These are phyloP conservation scores for Podaxis sp. DNA, from an alignment of 768 basidiomycete genomes.

Conservation along the genomic window DNA sequence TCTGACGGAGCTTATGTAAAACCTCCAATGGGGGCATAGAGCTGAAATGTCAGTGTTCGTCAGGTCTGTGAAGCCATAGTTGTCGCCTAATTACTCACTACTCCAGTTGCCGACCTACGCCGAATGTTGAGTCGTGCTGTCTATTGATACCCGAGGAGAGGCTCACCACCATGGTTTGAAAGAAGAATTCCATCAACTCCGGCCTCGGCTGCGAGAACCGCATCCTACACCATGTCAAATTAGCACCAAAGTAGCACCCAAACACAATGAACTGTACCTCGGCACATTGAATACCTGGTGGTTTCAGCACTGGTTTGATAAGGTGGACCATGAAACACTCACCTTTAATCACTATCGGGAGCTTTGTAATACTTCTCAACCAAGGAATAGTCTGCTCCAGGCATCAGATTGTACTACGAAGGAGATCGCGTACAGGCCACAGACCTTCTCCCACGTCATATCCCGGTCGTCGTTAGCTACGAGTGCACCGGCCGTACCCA, in stretches of 20 bases:
- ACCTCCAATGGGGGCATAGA: constrained; percentile 79
- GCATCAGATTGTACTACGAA: neutral
- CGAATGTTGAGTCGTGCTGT: constrained; percentile 4
- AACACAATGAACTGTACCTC: constrained; percentile 37
- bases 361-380: constrained; percentile 64
- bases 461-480: constrained; percentile 66
- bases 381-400: constrained; percentile 67
- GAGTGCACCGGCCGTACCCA: constrained; percentile 69
- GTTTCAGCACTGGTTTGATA: neutral
- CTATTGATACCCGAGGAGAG: neutral
- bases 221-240: constrained; percentile 55
- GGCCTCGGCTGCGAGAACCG: constrained; percentile 77
- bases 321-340: neutral
- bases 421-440: constrained; percentile 13
- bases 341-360: constrained; percentile 80
- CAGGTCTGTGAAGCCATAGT: neutral
- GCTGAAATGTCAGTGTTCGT: constrained; percentile 37
- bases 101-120: constrained; percentile 74
- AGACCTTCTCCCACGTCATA: constrained; percentile 76
- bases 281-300: constrained; percentile 70
- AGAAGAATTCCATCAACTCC: constrained; percentile 88
- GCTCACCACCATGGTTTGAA: constrained; percentile 86
- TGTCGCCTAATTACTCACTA: constrained; percentile 46
- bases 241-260: neutral
- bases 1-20: constrained; percentile 67